Evolutionary conservation across 352 stramenopile genomes (phyloP).

Genomic region (Globisporangium abappressorium): DNA sequence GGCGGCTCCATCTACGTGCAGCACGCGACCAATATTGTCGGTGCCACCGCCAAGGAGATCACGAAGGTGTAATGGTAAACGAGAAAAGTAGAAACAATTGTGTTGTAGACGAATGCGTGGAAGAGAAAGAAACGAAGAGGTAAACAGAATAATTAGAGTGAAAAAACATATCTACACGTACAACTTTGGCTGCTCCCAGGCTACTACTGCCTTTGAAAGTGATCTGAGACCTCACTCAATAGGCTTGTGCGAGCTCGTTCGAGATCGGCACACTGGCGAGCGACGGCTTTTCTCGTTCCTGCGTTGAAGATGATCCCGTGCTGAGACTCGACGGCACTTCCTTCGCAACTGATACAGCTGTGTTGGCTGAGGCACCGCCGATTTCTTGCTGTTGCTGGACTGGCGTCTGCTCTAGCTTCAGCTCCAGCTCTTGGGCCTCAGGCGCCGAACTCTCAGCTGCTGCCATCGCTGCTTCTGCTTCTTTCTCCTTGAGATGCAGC

Average conservation of each 20-base stretch:
- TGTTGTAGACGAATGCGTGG: background rate
- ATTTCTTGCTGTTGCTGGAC: background rate
- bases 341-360: background rate
- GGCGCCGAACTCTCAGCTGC: background rate
- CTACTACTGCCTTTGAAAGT: background rate
- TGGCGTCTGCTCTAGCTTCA: too few relatives aligned
- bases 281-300: background rate
- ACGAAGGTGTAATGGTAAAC: conserved; percentile 2
- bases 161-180: conserved; percentile 1
- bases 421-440: conserved; percentile 2
- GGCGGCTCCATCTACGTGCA: conserved; percentile 67
- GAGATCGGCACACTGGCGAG: conserved; percentile 6
- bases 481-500: conserved; percentile 16
- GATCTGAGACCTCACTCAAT: conserved; percentile 6
- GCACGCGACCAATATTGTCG: conserved; percentile 5
- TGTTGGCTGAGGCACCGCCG: too few relatives aligned
- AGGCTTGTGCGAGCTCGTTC: conserved; percentile 17
- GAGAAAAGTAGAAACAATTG: background rate
- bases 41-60: background rate
- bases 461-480: background rate
- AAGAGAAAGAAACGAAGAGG: background rate
- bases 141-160: conserved; percentile 12
- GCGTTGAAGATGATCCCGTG: background rate
- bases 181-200: background rate
- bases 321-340: background rate